A percentile compares a stretch with the other conserved stretches of the same genome.
Conservation (phyloP, 2,329 filamentous ascomycete species). For the Fusarium xylarioides region DNA sequence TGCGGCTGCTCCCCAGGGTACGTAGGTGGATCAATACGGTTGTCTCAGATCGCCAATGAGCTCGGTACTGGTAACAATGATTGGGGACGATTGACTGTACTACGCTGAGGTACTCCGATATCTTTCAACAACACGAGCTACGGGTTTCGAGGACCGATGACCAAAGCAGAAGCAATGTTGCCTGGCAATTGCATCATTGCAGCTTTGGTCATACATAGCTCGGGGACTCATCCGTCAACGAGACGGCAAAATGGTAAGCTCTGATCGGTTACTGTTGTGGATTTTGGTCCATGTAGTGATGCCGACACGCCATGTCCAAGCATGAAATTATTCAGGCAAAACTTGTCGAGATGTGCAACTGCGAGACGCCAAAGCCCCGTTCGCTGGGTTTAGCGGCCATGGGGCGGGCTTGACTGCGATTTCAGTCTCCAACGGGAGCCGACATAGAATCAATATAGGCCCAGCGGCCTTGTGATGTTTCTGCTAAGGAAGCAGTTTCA, state of each 20-base stretch:
- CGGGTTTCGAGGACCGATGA: slow-evolving; percentile 22
- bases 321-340: slow-evolving; percentile 34
- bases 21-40: slow-evolving; percentile 24
- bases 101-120: slow-evolving; percentile 11
- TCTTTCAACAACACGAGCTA: slow-evolving; percentile 32
- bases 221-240: slow-evolving; percentile 11
- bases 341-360: slow-evolving; percentile 37
- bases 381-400: slow-evolving; percentile 4
- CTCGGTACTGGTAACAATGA: slow-evolving; percentile 25
- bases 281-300: slow-evolving; percentile 29
- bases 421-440: slow-evolving; percentile 33
- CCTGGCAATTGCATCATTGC: slow-evolving; percentile 32
- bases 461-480: slow-evolving; percentile 38
- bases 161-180: slow-evolving; percentile 15
- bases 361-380: slow-evolving; percentile 2
- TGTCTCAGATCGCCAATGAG: slow-evolving; percentile 31
- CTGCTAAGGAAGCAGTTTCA: slow-evolving; percentile 17
- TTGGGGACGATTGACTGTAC: slow-evolving; percentile 21
- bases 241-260: slow-evolving; percentile 9
- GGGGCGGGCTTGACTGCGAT: slow-evolving; percentile 21
- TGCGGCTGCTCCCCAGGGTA: slow-evolving; percentile 7
- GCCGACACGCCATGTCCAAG: slow-evolving; percentile 29
- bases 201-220: slow-evolving; percentile 33
- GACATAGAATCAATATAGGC: slow-evolving; percentile 32
- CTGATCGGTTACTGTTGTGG: slow-evolving; percentile 11